Base-by-base conservation (phyloP, 352 stramenopile genomes). In the Phytophthora pini region DNA sequence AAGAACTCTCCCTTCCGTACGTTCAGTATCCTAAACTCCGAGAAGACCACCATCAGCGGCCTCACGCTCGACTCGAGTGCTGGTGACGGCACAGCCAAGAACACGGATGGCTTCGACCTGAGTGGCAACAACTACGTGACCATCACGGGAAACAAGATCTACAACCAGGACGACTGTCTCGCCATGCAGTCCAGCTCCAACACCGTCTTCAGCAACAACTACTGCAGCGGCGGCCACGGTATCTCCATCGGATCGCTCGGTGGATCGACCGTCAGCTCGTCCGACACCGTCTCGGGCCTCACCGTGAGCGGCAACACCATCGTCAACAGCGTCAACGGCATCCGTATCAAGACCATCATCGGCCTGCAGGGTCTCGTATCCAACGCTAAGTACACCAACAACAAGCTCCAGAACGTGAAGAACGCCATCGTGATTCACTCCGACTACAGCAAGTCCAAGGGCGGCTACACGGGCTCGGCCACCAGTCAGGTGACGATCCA, bases 181-280 rank as follows among this genome's bases (percentile, higher is more conserved):
- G 56, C 56, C 17, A 64, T 65, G 57, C 57, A 59, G 29, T 65
- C 57, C 3, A 65, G 57, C n/a, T 59, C 57, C 39, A 65, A 65
- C 57, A 65, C 57, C 11, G 4, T 65, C 48, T 65, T 65, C 57
- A 59, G 27, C 15, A 46, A 65, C 48, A 65, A 65, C 29, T 26
- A 38, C 6, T 61, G 59, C 59, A 22, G 50, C 6, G 59, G 59
- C 2, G 36, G 52, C 6, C 59, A 61, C 47, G 66, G 70, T 40
- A 38, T 79, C 20, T 79, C 70, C 0, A 74, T 79, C 32, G 71
- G 71, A 12, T 79, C 71, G 6, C 44, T 79, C 3, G 71, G 67
- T 38, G 67, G 71, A n/a, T n/a, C n/a, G n/a, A n/a, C n/a, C n/a
- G 27, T 74, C 0, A 47, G 66, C 9, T 36, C 54, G n/a, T 65